Percentiles rank a stretch among this genome's conserved stretches.
Conservation (phyloP, 805 yeast species). For the Wickerhamiella brachini region DNA sequence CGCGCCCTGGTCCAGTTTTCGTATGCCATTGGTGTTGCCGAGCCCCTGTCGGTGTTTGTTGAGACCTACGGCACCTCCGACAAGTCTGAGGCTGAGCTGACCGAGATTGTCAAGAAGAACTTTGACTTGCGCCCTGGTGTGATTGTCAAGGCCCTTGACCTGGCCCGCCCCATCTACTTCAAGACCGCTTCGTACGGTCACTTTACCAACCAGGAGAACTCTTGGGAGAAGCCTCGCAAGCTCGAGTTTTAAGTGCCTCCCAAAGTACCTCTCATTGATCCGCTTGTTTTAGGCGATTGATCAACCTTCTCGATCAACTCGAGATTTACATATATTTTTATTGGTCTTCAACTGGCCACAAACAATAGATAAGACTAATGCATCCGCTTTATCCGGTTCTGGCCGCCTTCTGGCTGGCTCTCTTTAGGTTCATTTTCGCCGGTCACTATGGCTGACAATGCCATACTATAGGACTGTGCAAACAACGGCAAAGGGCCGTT, state of each 20-base stretch:
- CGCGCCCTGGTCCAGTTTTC: conserved; percentile 98
- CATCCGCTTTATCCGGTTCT: too few relatives aligned
- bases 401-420: too few relatives aligned
- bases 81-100: conserved; percentile 78
- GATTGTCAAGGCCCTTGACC: conserved; percentile 87
- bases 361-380: background rate
- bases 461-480: conserved; percentile 13
- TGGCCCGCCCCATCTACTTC: conserved; percentile 98
- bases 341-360: conserved; percentile 11
- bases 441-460: too few relatives aligned
- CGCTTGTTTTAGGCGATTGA: too few relatives aligned
- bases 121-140: conserved; percentile 99
- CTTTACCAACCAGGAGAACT: conserved; percentile 96
- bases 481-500: conserved; percentile 17
- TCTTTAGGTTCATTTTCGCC: too few relatives aligned
- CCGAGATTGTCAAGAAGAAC: conserved; percentile 80
- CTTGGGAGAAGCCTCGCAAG: conserved; percentile 91
- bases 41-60: conserved; percentile 94
- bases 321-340: background rate
- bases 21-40: conserved; percentile 99
- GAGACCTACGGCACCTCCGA: conserved; percentile 97
- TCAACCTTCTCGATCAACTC: background rate
- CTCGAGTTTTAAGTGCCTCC: conserved; percentile 24
- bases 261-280: background rate
- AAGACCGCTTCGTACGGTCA: conserved; percentile 99